These are phyloP conservation scores for Microcera coccophila DNA, from an alignment of 2,329 filamentous ascomycete species.

Conservation along the genomic window DNA sequence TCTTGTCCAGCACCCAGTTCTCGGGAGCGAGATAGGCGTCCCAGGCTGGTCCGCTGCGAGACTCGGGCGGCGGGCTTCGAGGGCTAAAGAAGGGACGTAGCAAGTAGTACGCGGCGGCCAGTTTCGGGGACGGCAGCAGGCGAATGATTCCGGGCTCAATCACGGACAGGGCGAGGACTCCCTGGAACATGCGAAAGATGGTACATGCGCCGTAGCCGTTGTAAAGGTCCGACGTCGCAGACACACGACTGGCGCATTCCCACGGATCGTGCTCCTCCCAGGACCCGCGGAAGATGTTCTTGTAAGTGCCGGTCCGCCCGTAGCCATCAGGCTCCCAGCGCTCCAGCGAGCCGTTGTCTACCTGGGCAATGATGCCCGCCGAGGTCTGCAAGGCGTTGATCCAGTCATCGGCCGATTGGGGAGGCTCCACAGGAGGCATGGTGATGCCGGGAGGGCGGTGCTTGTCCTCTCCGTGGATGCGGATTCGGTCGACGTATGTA, in stretches of 20 bases:
- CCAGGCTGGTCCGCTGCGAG: conserved; percentile 42
- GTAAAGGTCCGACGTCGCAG: conserved; percentile 53
- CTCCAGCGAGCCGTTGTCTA: conserved; percentile 68
- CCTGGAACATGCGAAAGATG: conserved; percentile 58
- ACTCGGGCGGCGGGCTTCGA: conserved; percentile 39
- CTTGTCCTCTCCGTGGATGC: conserved; percentile 54
- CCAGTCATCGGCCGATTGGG: conserved; percentile 37
- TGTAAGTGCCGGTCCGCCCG: conserved; percentile 53
- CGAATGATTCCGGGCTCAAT: conserved; percentile 66
- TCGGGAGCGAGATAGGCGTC: conserved; percentile 47
- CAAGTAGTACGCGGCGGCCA: conserved; percentile 73
- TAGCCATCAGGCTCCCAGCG: conserved; percentile 70
- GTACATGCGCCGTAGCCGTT: conserved; percentile 55
- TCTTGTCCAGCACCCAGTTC: conserved; percentile 44
- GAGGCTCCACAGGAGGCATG: conserved; percentile 21
- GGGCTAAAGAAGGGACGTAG: conserved; percentile 56
- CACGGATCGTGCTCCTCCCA: conserved; percentile 57
- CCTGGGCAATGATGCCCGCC: conserved; percentile 57
- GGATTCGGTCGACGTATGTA: conserved; percentile 65
- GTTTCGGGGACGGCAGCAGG: conserved; percentile 67
- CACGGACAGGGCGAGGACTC: conserved; percentile 51
- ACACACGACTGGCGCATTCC: conserved; percentile 51
- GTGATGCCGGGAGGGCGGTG: conserved; percentile 18
- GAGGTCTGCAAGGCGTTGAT: conserved; percentile 41
- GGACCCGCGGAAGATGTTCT: conserved; percentile 49